A percentile compares a stretch with the other conserved stretches of the same genome.
These are phyloP conservation scores for Aspergillus fijiensis DNA, from an alignment of 2,329 filamentous ascomycete species.

Conservation along the genomic window DNA sequence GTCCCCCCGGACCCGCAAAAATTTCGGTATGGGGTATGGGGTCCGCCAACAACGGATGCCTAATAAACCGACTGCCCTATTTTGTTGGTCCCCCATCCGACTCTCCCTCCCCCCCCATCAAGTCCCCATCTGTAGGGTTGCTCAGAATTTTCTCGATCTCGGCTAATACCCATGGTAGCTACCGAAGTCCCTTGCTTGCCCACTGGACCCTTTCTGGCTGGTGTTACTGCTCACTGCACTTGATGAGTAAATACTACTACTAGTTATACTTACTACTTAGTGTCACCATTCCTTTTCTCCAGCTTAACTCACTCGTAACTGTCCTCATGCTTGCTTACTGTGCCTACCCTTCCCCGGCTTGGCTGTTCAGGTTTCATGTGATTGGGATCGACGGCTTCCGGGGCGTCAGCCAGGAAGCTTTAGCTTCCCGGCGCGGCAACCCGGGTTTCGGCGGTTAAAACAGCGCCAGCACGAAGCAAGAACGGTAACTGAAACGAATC, in stretches of 20 bases:
- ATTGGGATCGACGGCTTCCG: neutral
- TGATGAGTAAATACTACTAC: no score
- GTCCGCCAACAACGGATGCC: neutral
- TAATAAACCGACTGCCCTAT: neutral
- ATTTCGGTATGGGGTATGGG: neutral
- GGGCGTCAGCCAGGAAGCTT: neutral
- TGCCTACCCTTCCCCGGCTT: no score
- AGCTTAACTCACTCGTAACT: no score
- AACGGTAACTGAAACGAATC: neutral
- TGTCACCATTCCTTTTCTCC: no score
- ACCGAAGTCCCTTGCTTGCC: no score
- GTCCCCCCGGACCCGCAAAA: neutral
- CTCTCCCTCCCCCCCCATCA: no score
- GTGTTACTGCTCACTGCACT: no score
- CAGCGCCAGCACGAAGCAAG: neutral
- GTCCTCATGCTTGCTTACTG: no score
- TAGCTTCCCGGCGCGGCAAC: neutral
- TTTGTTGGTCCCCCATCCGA: neutral
- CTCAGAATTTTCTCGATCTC: neutral
- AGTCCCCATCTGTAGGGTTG: neutral
- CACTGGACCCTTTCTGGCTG: no score
- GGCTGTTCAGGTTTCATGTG: neutral
- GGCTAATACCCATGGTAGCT: neutral
- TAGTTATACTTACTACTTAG: no score
- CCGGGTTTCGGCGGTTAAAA: neutral